These are phyloP conservation scores for Diaporthe sp. DNA, from an alignment of 2,329 filamentous ascomycete species.

Conservation along the genomic window DNA sequence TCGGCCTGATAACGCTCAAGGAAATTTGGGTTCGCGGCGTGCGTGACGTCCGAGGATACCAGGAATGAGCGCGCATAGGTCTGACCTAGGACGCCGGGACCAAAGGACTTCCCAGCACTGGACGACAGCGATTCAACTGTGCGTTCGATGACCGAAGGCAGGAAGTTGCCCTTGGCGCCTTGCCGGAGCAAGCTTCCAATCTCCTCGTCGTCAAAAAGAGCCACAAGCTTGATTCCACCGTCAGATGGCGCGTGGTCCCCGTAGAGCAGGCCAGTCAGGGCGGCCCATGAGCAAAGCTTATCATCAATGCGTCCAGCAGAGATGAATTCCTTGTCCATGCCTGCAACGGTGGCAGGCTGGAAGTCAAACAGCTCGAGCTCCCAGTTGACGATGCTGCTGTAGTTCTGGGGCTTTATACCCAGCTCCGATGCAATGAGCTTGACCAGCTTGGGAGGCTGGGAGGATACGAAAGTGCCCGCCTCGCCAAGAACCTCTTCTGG, in stretches of 20 bases:
- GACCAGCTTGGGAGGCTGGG: constrained; percentile 87
- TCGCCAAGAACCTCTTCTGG: constrained; percentile 64
- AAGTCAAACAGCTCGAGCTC: constrained; percentile 95
- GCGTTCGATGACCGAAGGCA: constrained; percentile 83
- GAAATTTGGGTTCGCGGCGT: constrained; percentile 96
- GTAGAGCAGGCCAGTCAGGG: constrained; percentile 83
- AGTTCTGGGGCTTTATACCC: constrained; percentile 69
- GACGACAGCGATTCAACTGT: constrained; percentile 76
- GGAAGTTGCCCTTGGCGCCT: constrained; percentile 89
- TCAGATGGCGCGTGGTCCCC: constrained; percentile 66
- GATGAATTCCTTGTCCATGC: constrained; percentile 92
- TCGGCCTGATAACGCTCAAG: constrained; percentile 82
- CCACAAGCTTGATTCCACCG: constrained; percentile 86
- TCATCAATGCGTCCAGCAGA: constrained; percentile 96
- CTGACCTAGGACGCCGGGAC: constrained; percentile 75
- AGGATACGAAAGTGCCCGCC: constrained; percentile 78
- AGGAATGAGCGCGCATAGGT: constrained; percentile 94
- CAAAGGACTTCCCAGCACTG: constrained; percentile 56
- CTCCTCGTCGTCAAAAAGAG: constrained; percentile 97
- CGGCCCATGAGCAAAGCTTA: constrained; percentile 96
- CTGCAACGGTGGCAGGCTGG: constrained; percentile 85
- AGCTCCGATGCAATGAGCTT: constrained; percentile 83
- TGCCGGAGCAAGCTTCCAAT: constrained; percentile 92
- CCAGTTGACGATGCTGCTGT: constrained; percentile 88
- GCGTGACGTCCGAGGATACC: constrained; percentile 91